A percentile compares a stretch with the other conserved stretches of the same genome.
phyloP scores from a whole-genome alignment of 768 basidiomycete species.

The Psilocybe subaeruginosa region DNA sequence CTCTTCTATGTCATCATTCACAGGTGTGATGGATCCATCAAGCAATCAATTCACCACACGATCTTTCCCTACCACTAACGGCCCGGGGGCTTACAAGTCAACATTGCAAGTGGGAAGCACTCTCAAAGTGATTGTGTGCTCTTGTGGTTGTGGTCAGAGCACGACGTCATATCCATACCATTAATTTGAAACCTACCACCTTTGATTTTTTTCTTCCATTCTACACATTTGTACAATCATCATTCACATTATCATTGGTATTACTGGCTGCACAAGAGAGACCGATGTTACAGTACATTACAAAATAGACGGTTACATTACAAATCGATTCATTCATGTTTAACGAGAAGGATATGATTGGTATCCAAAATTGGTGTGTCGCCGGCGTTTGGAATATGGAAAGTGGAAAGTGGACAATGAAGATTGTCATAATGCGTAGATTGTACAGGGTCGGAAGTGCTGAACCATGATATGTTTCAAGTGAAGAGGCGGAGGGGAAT shows the following conservation, averaged over 20 bases:
- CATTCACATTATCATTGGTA: conserved; percentile 11
- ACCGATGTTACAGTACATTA: conserved; percentile 13
- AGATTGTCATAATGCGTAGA: neutral
- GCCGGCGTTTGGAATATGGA: conserved; percentile 10
- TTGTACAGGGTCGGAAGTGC: neutral
- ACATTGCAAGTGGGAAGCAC: conserved; percentile 12
- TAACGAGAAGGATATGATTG: conserved; percentile 5
- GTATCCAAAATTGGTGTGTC: conserved; percentile 7
- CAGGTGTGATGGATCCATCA: conserved; percentile 14
- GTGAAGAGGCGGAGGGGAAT: neutral
- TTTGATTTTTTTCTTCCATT: conserved; percentile 1
- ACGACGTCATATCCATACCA: conserved; percentile 29
- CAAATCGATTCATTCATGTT: conserved; percentile 25
- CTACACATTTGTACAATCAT: conserved; percentile 15
- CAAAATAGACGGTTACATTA: conserved; percentile 20
- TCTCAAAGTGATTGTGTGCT: conserved; percentile 27
- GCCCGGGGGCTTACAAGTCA: conserved; percentile 12
- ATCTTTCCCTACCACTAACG: conserved; percentile 12
- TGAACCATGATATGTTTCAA: neutral
- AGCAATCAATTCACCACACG: conserved; percentile 14
- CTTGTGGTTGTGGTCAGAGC: conserved; percentile 33
- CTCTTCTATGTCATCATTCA: conserved; percentile 21
- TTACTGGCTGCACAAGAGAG: neutral
- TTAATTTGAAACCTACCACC: conserved; percentile 11
- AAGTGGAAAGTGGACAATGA: neutral